Base-by-base conservation (phyloP, 345 rosid genomes). In the Zanthoxylum bungeanum region DNA sequence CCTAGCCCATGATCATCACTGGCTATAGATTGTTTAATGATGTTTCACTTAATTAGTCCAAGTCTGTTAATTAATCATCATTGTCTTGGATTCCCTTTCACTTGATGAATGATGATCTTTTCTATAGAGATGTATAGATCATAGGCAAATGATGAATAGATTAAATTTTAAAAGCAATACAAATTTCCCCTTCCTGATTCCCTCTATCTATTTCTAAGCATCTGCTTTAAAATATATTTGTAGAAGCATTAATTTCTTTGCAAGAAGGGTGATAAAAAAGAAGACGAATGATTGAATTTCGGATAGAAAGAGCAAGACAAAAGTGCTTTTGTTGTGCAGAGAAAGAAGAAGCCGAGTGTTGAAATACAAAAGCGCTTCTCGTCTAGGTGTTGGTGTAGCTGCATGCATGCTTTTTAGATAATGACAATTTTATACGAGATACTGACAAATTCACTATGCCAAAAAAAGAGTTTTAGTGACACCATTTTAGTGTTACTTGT, bases 121-220 rank as follows among this genome's bases (percentile, higher is more conserved):
- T n/a, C n/a, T 55, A 60, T 52, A 75, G 75, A 64, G 77, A 79
- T 44, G 49, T 80, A 78, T 75, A 83, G 77, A 69, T 56, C 34
- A 73, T 66, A 61, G 73, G 76, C 73, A 70, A 50, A 65, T 25
- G 46, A 57, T 60, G 9, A 37, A 19, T 55, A 73, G 78, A 76
- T 67, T 40, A 71, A 70, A 59, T n/a, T 60, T 39, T 21, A 76
- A 36, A 76, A 62, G 70, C 16, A 58, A 62, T 69, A 62, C 72
- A 79, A 73, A 58, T 55, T 61, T 66, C 50, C 60, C 14, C 59
- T 60, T 52, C 28, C 50, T 46, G 39, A n/a, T 44, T 37, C 68
- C 33, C 11, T 44, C 22, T 58, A 31, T 40, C 31, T 33, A 19
- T 10, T n/a, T n/a, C n/a, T n/a, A n/a, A n/a, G n/a, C n/a, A n/a